These are phyloP conservation scores for Pyrus hybrid DNA, from an alignment of 331 rosid genomes.

Conservation along the genomic window DNA sequence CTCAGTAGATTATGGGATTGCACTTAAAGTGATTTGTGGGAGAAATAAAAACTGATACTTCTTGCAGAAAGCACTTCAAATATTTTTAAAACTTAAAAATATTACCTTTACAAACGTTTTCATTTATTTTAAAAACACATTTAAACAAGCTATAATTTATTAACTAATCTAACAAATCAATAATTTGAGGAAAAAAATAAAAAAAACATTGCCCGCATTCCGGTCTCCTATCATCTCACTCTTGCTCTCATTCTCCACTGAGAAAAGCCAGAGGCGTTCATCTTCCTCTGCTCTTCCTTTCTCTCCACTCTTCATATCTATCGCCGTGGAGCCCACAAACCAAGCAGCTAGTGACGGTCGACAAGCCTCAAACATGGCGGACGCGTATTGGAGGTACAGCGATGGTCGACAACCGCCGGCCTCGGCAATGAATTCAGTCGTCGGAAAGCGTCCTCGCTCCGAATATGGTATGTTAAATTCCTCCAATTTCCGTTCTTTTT, in stretches of 20 bases:
- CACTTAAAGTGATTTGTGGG: too few relatives aligned
- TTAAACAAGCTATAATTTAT: accelerated
- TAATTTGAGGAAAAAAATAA: accelerated
- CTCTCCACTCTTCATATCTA: neutral
- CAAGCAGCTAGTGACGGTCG: neutral
- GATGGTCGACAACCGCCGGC: constrained; percentile 56
- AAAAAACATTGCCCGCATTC: too few relatives aligned
- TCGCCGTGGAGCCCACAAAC: neutral
- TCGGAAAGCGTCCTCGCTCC: constrained; percentile 77
- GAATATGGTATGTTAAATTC: constrained; percentile 52
- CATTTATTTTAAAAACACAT: too few relatives aligned
- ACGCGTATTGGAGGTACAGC: constrained; percentile 83
- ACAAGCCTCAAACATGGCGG: constrained; percentile 43
- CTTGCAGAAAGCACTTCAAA: too few relatives aligned
- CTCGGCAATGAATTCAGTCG: constrained; percentile 36
- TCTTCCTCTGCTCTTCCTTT: neutral
- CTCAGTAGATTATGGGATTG: too few relatives aligned
- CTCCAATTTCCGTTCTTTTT: neutral
- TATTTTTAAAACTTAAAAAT: accelerated
- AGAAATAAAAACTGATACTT: too few relatives aligned
- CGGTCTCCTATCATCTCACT: neutral
- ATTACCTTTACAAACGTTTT: accelerated
- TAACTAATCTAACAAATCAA: too few relatives aligned
- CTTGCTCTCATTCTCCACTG: neutral
- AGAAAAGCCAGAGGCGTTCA: neutral